phyloP scores from a whole-genome alignment of 1,139 yeast species.

The Hanseniaspora gamundiae region DNA sequence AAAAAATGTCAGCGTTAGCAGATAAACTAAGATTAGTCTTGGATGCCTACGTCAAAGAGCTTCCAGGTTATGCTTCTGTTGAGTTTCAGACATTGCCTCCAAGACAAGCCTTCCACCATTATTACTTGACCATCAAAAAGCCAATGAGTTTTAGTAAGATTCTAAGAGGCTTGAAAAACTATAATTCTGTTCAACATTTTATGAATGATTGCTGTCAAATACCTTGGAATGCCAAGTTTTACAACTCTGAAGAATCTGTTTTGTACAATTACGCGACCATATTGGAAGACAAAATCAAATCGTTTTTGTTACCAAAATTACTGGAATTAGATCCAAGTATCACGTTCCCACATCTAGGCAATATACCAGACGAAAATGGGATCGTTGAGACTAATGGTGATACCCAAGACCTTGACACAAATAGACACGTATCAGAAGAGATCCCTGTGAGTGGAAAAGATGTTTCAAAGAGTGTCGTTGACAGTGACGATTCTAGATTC shows the following conservation, averaged over 20 bases:
- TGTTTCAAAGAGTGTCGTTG: too few relatives aligned
- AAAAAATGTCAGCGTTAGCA: slow-evolving; percentile 26
- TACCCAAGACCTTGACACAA: too few relatives aligned
- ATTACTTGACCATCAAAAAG: slow-evolving; percentile 51
- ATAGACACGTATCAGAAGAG: too few relatives aligned
- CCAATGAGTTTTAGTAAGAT: slow-evolving; percentile 68
- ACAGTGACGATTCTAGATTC: too few relatives aligned
- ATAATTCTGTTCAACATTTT: slow-evolving; percentile 53
- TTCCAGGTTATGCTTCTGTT: slow-evolving; percentile 1
- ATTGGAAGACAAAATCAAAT: slow-evolving; percentile 34
- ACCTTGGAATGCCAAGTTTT: slow-evolving; percentile 80
- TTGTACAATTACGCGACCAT: slow-evolving; percentile 63
- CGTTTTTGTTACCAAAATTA: neutral
- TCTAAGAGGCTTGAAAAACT: slow-evolving; percentile 36
- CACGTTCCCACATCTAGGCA: slow-evolving; percentile 61
- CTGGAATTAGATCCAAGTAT: slow-evolving; percentile 24
- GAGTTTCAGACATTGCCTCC: slow-evolving; percentile 43
- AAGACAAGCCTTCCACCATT: slow-evolving; percentile 50
- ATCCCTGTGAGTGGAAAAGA: too few relatives aligned
- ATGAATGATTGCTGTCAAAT: slow-evolving; percentile 70
- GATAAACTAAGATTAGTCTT: slow-evolving; percentile 34
- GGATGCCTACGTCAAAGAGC: slow-evolving; percentile 28
- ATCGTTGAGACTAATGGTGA: neutral
- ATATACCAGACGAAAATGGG: slow-evolving; percentile 42
- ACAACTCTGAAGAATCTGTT: slow-evolving; percentile 57